Evolutionary conservation across 257 asterid species (phyloP).

Genomic region (Solanum okadae): DNA sequence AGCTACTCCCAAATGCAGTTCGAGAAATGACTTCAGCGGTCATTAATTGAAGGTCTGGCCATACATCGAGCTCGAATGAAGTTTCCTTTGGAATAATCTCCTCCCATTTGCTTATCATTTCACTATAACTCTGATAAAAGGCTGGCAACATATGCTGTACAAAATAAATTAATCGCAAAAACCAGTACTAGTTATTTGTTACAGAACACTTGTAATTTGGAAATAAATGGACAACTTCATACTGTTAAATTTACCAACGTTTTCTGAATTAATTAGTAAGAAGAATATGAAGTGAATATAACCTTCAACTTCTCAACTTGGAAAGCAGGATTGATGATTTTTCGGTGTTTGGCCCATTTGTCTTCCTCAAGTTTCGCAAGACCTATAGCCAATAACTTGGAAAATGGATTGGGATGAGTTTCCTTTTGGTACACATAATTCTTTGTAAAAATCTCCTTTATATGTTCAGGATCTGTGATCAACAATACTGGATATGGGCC

Average conservation of each 20-base stretch:
- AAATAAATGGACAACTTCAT: too few species aligned
- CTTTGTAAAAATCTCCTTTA: not conserved
- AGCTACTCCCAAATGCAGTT: constrained; percentile 43
- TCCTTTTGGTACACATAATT: too few species aligned
- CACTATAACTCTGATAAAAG: constrained; percentile 8
- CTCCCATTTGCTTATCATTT: constrained; percentile 33
- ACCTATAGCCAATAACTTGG: not conserved
- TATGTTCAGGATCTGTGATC: not conserved
- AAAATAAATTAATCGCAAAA: not conserved
- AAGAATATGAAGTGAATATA: too few species aligned
- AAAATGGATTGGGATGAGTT: too few species aligned
- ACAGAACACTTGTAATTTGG: too few species aligned
- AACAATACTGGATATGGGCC: not conserved
- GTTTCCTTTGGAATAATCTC: constrained; percentile 5
- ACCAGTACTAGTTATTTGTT: not conserved
- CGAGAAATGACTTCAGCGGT: constrained; percentile 34
- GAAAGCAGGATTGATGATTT: not conserved
- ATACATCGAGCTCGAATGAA: constrained; percentile 25
- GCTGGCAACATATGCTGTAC: constrained; percentile 5
- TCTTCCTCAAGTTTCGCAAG: not conserved
- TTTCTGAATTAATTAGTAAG: not conserved
- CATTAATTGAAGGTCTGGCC: constrained; percentile 31
- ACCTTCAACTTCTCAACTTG: not conserved
- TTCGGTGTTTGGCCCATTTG: not conserved
- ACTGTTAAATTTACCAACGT: too few species aligned